Conservation (phyloP, 257 asterid genomes). For the Rhazya stricta region DNA sequence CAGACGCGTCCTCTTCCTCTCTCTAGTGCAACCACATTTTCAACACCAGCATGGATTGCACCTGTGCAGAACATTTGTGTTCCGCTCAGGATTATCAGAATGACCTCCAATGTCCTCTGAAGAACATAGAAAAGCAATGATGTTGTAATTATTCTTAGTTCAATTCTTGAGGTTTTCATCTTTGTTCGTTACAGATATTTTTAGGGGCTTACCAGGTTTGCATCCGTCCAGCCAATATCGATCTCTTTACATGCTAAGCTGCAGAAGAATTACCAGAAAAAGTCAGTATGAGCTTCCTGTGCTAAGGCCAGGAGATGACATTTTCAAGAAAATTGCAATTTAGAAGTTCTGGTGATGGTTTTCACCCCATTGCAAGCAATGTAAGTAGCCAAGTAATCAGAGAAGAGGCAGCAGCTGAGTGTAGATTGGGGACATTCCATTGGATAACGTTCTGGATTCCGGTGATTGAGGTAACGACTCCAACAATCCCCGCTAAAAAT, state of each 20-base stretch:
- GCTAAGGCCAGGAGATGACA: neutral
- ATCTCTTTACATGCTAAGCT: slow-evolving; percentile 96
- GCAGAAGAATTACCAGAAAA: slow-evolving; percentile 17
- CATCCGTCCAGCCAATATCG: slow-evolving; percentile 60
- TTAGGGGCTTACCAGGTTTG: slow-evolving; percentile 51
- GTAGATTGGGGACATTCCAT: slow-evolving; percentile 52
- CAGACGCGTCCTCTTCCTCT: slow-evolving; percentile 11
- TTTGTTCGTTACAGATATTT: neutral
- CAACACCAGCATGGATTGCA: slow-evolving; percentile 59
- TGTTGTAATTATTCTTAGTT: neutral
- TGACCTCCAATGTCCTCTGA: slow-evolving; percentile 73
- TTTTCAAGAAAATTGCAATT: neutral
- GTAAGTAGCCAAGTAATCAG: slow-evolving; percentile 62
- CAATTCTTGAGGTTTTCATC: neutral
- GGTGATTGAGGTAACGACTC: slow-evolving; percentile 59
- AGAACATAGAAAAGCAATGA: neutral
- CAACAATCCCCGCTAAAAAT: slow-evolving; percentile 79
- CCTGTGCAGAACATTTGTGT: slow-evolving; percentile 65
- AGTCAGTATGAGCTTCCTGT: neutral
- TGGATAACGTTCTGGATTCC: slow-evolving; percentile 49
- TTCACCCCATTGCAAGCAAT: slow-evolving; percentile 90
- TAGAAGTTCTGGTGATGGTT: neutral
- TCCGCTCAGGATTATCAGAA: slow-evolving; percentile 65
- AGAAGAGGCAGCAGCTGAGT: slow-evolving; percentile 80
- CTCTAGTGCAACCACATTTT: slow-evolving; percentile 17